phyloP scores from a whole-genome alignment of 2,329 filamentous ascomycete species.

The Pleurostoma richardsiae region DNA sequence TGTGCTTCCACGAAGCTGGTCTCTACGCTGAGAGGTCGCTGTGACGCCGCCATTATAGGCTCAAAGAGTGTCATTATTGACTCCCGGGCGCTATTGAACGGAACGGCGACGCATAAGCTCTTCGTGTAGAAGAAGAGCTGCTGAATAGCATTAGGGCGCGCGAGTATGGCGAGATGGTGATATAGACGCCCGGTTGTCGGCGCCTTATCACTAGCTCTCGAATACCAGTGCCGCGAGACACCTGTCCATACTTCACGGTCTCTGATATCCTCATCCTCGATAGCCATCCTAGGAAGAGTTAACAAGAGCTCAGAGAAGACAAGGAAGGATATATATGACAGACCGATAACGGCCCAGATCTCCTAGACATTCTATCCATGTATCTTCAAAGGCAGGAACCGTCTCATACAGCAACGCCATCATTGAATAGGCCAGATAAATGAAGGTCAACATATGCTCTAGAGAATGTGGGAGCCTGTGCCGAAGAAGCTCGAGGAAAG shows the following conservation, averaged over 20 bases:
- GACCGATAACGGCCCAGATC: slow-evolving; percentile 68
- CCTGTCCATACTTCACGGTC: slow-evolving; percentile 73
- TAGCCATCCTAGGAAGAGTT: too few species aligned
- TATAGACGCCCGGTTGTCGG: slow-evolving; percentile 71
- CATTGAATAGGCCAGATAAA: slow-evolving; percentile 79
- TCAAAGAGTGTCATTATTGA: slow-evolving; percentile 60
- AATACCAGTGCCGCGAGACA: slow-evolving; percentile 76
- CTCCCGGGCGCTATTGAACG: slow-evolving; percentile 58
- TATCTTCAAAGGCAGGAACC: slow-evolving; percentile 70
- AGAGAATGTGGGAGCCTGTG: slow-evolving; percentile 66
- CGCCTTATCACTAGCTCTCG: slow-evolving; percentile 67
- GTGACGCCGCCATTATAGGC: background rate
- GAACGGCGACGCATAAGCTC: slow-evolving; percentile 56
- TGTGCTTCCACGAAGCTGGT: background rate
- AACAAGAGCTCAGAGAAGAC: slow-evolving; percentile 34
- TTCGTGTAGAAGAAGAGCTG: slow-evolving; percentile 66
- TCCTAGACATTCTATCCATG: slow-evolving; percentile 83
- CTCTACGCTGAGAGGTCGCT: background rate
- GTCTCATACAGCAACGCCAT: slow-evolving; percentile 78
- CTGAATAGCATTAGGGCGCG: slow-evolving; percentile 58
- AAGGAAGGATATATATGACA: slow-evolving; percentile 5
- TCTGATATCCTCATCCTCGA: slow-evolving; percentile 69
- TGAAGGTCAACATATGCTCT: slow-evolving; percentile 81
- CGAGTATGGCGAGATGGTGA: slow-evolving; percentile 74
- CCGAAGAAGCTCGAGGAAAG: slow-evolving; percentile 67